Conservation (phyloP, 805 yeast species). For the Wickerhamomyces hampshirensis region DNA sequence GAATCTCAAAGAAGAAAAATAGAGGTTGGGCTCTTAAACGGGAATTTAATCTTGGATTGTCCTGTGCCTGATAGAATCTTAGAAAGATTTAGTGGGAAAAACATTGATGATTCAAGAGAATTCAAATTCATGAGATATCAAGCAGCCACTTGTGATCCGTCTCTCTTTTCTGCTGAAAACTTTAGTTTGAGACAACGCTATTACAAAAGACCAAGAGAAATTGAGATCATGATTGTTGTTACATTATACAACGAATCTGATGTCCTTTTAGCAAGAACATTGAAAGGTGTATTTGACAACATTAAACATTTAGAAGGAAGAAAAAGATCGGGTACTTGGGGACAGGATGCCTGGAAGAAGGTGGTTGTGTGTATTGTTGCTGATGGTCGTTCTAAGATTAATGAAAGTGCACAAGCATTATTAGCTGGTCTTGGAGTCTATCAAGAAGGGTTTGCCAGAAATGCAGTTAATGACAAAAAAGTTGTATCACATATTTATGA, state of each 20-base stretch:
- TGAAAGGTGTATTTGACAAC: constrained; percentile 88
- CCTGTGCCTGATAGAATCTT: constrained; percentile 75
- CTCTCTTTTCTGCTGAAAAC: constrained; percentile 51
- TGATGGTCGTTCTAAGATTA: constrained; percentile 85
- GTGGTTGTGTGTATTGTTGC: constrained; percentile 85
- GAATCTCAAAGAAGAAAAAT: constrained; percentile 40
- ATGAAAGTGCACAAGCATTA: constrained; percentile 73
- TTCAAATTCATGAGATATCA: constrained; percentile 87
- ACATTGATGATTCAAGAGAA: constrained; percentile 48
- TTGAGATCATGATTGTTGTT: constrained; percentile 80
- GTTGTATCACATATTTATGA: constrained; percentile 90
- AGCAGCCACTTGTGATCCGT: constrained; percentile 91
- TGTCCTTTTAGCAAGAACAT: constrained; percentile 71
- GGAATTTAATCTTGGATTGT: constrained; percentile 83
- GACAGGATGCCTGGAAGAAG: constrained; percentile 93
- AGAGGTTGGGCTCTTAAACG: constrained; percentile 38
- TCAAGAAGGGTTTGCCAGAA: constrained; percentile 95
- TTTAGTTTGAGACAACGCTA: constrained; percentile 83
- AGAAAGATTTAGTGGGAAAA: constrained; percentile 40
- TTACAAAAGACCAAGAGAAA: constrained; percentile 71
- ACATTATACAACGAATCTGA: constrained; percentile 93
- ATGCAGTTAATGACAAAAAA: constrained; percentile 74
- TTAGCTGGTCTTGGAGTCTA: constrained; percentile 85
- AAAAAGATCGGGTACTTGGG: constrained; percentile 75
- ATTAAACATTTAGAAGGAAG: constrained; percentile 67